phyloP scores from a whole-genome alignment of 148 eudicot genomes.

The Chenopodium berlandieri region DNA sequence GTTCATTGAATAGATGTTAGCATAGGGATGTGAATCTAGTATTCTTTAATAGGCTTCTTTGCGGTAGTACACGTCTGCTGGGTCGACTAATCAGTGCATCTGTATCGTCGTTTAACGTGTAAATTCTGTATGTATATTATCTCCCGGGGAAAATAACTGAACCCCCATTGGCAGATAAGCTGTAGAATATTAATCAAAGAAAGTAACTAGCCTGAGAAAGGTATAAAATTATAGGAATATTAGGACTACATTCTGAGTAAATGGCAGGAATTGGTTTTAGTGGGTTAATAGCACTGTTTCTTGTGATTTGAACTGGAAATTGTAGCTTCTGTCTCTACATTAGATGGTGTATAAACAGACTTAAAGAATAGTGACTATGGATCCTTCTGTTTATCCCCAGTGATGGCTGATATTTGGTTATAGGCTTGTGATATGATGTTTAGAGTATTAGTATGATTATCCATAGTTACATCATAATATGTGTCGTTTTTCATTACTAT shows the following conservation, averaged over 20 bases:
- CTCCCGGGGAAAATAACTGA: neutral
- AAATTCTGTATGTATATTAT: constrained; percentile 7
- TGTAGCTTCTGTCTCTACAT: neutral
- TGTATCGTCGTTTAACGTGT: constrained; percentile 2
- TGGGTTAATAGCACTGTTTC: neutral
- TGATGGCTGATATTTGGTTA: too few species aligned
- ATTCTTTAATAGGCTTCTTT: neutral
- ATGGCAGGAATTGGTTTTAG: neutral
- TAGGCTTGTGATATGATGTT: too few species aligned
- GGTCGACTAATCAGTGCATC: neutral
- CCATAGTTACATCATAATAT: too few species aligned
- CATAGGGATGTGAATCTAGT: constrained; percentile 1
- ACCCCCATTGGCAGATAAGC: neutral
- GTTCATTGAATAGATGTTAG: neutral
- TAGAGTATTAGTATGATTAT: too few species aligned
- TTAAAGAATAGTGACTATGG: neutral
- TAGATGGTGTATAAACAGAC: neutral
- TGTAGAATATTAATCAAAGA: neutral
- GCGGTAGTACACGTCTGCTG: neutral
- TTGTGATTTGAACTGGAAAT: neutral
- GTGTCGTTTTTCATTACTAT: too few species aligned
- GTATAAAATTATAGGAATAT: constrained; percentile 1
- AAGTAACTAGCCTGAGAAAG: constrained; percentile 1
- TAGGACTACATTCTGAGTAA: neutral
- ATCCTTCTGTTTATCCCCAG: too few species aligned